Evolutionary conservation across 148 eudicot species (phyloP).

Genomic region (Silene uniflora): DNA sequence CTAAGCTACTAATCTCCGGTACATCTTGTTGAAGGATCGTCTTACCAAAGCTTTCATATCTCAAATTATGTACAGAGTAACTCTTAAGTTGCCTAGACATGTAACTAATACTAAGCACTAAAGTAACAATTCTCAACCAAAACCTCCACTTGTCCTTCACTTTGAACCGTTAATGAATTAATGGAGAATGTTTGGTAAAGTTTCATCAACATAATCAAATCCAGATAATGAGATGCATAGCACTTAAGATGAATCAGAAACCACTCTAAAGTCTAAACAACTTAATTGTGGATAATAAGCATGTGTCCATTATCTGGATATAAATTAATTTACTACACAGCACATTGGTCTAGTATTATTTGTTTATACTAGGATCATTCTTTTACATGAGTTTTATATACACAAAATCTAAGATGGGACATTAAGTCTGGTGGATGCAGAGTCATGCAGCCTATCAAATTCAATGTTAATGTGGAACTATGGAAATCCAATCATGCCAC

Average conservation of each 20-base stretch:
- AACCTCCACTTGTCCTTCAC: constrained; percentile 13
- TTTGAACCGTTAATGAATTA: constrained; percentile 20
- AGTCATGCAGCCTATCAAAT: constrained; percentile 11
- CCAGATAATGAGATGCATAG: background rate
- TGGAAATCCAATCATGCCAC: constrained; percentile 21
- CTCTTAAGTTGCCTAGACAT: background rate
- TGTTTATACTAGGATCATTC: background rate
- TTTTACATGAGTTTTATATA: background rate
- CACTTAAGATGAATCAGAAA: constrained; percentile 17
- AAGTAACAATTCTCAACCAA: background rate
- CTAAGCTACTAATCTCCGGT: background rate
- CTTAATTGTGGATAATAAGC: constrained; percentile 4
- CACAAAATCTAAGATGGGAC: constrained; percentile 6
- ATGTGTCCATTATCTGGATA: background rate
- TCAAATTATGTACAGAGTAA: background rate
- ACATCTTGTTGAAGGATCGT: background rate
- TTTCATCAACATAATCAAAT: constrained; percentile 4
- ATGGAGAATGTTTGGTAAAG: constrained; percentile 28
- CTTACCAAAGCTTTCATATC: background rate
- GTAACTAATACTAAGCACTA: constrained; percentile 15
- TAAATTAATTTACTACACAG: background rate
- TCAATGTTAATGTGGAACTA: constrained; percentile 7
- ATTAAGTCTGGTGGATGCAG: constrained; percentile 22
- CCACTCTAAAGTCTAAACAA: constrained; percentile 25
- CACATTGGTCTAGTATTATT: background rate